A percentile compares a stretch with the other conserved stretches of the same genome.
Evolutionary conservation across 2,329 filamentous ascomycete species (phyloP).

Genomic region (Trichoderma oligosporum): DNA sequence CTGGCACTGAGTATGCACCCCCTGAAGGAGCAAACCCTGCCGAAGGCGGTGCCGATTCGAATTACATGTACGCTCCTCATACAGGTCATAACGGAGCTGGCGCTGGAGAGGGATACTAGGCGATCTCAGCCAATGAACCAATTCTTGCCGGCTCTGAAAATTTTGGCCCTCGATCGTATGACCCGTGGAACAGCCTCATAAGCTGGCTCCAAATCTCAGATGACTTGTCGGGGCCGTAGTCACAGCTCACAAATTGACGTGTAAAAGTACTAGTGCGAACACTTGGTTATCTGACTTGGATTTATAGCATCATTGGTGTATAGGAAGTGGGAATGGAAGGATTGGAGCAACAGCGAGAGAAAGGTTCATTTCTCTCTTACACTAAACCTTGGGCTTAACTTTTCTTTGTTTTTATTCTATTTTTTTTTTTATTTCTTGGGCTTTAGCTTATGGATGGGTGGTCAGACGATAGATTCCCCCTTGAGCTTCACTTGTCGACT

Average conservation of each 20-base stretch:
- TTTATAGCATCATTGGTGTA: slow-evolving; percentile 2
- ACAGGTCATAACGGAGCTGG: slow-evolving; percentile 57
- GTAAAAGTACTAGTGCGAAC: slow-evolving; percentile 5
- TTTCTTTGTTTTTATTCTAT: slow-evolving; percentile 5
- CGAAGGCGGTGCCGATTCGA: slow-evolving; percentile 40
- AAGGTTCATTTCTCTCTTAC: background rate
- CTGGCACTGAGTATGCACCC: slow-evolving; percentile 40
- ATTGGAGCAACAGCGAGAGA: background rate
- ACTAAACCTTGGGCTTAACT: background rate
- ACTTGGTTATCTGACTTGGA: slow-evolving; percentile 4
- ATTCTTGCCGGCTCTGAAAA: background rate
- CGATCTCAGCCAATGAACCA: background rate
- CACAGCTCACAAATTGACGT: background rate
- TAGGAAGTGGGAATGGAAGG: background rate
- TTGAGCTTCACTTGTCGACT: slow-evolving; percentile 21
- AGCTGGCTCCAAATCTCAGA: background rate
- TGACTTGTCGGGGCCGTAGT: background rate
- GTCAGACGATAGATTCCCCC: slow-evolving; percentile 24
- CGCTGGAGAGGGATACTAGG: slow-evolving; percentile 50
- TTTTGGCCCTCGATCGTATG: background rate
- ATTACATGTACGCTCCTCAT: slow-evolving; percentile 54
- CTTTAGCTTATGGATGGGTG: slow-evolving; percentile 11
- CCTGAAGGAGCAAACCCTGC: slow-evolving; percentile 40
- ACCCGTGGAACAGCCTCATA: background rate
- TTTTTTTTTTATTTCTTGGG: slow-evolving; percentile 7